Evolutionary conservation across 257 asterid species (phyloP).

Genomic region (Gentiana straminea): DNA sequence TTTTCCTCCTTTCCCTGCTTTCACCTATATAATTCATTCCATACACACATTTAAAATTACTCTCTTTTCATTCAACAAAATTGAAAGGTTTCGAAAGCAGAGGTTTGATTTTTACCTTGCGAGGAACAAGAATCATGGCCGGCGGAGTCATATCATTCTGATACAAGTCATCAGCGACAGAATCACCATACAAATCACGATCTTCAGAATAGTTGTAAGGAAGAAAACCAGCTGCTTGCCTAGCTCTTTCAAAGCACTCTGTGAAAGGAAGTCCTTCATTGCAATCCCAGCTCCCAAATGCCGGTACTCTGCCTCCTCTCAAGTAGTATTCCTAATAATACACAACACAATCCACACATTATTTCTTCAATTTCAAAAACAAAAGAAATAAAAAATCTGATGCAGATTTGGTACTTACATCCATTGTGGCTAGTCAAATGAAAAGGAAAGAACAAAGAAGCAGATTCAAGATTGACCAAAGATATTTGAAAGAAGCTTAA

Average conservation of each 20-base stretch:
- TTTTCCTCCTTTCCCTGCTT: constrained; percentile 20
- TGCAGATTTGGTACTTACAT: too few relatives aligned
- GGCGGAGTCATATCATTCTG: constrained; percentile 47
- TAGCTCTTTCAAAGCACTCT: constrained; percentile 69
- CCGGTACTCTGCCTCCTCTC: constrained; percentile 56
- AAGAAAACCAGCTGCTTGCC: constrained; percentile 29
- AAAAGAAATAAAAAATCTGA: too few relatives aligned
- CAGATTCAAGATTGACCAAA: constrained; percentile 1
- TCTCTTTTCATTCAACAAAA: too few relatives aligned
- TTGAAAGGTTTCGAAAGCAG: too few relatives aligned
- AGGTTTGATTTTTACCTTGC: constrained; percentile 21
- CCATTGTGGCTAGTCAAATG: too few relatives aligned
- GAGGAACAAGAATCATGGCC: constrained; percentile 73
- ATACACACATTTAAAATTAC: background rate
- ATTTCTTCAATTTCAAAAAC: too few relatives aligned
- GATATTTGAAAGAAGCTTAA: background rate
- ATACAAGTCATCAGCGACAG: constrained; percentile 47
- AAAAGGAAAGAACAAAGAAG: too few relatives aligned
- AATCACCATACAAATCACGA: constrained; percentile 56
- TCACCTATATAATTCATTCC: constrained; percentile 19
- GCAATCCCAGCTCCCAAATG: constrained; percentile 89
- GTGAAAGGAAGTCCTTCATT: constrained; percentile 43
- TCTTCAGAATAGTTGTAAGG: constrained; percentile 47
- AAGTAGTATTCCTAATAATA: constrained; percentile 28
- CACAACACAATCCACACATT: too few relatives aligned